Base-by-base conservation (phyloP, 176 grass and related monocot genomes). In the Cenchrus americanus region DNA sequence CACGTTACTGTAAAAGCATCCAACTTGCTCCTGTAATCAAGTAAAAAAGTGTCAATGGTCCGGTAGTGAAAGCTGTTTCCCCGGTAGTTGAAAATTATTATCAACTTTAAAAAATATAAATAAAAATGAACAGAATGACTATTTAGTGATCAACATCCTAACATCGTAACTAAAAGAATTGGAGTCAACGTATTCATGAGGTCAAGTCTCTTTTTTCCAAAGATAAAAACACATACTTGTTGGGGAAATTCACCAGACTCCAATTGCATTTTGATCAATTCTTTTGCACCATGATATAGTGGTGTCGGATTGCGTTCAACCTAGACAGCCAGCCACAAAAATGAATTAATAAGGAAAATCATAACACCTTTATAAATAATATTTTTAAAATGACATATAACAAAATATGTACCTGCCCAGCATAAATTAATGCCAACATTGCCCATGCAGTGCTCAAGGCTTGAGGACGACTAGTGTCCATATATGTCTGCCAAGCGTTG, bases 401-500 rank as follows among this genome's bases (percentile, higher is more conserved):
- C 14, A 55, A 55, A 55, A 62, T 37, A 76, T 61, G n/a, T 51
- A 81, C 89, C 82, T 91, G 89, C 8, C 85, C 89, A 51, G 89
- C 81, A 77, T 51, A 77, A 65, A 91, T 85, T 23, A 91, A 77
- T 26, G 89, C 46, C 46, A 91, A 49, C 85, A 88, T 88, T 14
- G 81, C 89, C 89, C 89, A 91, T 17, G 75, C 81, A 4, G 85
- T 91, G 53, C 88, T 91, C 47, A 88, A 81, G 18, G 84, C 85
- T 82, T 91, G 89, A 72, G 63, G 27, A 17, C 26, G 13, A 37
- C 6, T 2, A 37, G 0, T 10, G 10, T 26, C 0, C 22, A 26
- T 62, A 62, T 24, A 62, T n/a, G n/a, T 10, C 59, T 55, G 52
- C 1, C 6, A 19, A 19, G 19, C n/a, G n/a, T n/a, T n/a, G n/a